Percentiles rank a stretch among this genome's conserved stretches.
phyloP scores from a whole-genome alignment of 371 early-diverging fungal genomes.

The Parasitella parasitica region DNA sequence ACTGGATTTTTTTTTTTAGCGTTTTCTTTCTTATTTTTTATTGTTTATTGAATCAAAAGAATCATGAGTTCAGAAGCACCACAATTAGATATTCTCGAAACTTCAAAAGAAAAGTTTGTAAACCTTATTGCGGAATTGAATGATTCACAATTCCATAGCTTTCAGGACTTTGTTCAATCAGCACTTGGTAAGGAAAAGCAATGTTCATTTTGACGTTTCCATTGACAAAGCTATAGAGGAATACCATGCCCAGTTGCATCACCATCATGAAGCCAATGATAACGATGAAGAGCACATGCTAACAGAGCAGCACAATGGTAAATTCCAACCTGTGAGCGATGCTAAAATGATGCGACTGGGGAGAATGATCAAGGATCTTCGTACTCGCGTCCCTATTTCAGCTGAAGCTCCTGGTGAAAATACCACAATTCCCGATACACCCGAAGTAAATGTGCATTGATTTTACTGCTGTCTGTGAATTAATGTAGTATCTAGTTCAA shows the following conservation, averaged over 20 bases:
- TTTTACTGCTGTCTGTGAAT: background rate
- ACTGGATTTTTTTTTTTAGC: background rate
- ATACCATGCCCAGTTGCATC: slow-evolving; percentile 39
- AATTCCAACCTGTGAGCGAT: slow-evolving; percentile 44
- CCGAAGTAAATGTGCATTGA: slow-evolving; percentile 35
- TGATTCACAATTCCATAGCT: slow-evolving; percentile 50
- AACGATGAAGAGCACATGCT: slow-evolving; percentile 24
- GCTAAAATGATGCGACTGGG: slow-evolving; percentile 43
- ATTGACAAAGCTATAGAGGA: slow-evolving; percentile 38
- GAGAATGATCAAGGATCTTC: slow-evolving; percentile 58
- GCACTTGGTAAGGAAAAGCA: slow-evolving; percentile 45
- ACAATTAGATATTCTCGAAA: slow-evolving; percentile 31
- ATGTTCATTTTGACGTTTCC: slow-evolving; percentile 1
- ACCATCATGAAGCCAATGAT: slow-evolving; percentile 17
- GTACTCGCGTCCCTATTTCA: slow-evolving; percentile 53
- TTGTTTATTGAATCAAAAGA: background rate
- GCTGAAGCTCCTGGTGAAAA: slow-evolving; percentile 66
- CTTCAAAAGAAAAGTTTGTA: slow-evolving; percentile 53
- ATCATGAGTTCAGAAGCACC: slow-evolving; percentile 13
- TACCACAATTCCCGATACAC: slow-evolving; percentile 52
- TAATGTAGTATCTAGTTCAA: slow-evolving; percentile 39
- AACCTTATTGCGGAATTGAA: slow-evolving; percentile 52
- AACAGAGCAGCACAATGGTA: slow-evolving; percentile 24
- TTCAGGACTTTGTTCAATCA: slow-evolving; percentile 55
- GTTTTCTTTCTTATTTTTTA: background rate